A percentile compares a stretch with the other conserved stretches of the same genome.
Evolutionary conservation across 108 stramenopile species (phyloP).

Genomic region (Mediolabrus comicus): DNA sequence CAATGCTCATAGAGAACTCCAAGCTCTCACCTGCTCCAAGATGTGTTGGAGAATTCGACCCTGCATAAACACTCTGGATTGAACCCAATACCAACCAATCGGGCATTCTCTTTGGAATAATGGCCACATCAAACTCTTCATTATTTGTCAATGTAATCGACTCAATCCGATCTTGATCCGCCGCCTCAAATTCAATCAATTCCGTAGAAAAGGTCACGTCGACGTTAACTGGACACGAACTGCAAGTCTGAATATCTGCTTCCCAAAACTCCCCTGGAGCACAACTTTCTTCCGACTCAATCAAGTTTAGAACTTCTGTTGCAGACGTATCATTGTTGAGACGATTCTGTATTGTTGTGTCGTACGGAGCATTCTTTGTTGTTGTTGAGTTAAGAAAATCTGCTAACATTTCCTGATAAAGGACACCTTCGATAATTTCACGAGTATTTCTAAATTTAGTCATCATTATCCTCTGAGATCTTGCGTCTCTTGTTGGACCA

Average conservation of each 20-base stretch:
- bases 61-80: not conserved
- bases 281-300: conserved; percentile 36
- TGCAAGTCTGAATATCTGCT: not conserved
- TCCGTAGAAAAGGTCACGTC: conserved; percentile 14
- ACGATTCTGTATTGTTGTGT: conserved; percentile 22
- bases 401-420: conserved; percentile 37
- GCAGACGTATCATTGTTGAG: conserved; percentile 35
- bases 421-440: conserved; percentile 21
- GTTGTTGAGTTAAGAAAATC: conserved; percentile 18
- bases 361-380: conserved; percentile 12
- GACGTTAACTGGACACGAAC: not conserved
- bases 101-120: conserved; percentile 12
- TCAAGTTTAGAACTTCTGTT: conserved; percentile 15
- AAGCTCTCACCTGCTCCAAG: conserved; percentile 13
- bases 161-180: not conserved
- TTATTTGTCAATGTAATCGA: conserved; percentile 2
- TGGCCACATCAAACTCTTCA: conserved; percentile 6
- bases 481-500: no score
- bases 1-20: not conserved
- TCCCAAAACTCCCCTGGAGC: conserved; percentile 24
- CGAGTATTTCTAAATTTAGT: no score
- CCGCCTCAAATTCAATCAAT: conserved; percentile 4
- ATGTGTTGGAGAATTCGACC: not conserved
- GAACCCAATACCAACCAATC: conserved; percentile 8
- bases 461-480: no score